phyloP scores from a whole-genome alignment of 305 asterid genomes.

The Stenogyne calaminthoides region DNA sequence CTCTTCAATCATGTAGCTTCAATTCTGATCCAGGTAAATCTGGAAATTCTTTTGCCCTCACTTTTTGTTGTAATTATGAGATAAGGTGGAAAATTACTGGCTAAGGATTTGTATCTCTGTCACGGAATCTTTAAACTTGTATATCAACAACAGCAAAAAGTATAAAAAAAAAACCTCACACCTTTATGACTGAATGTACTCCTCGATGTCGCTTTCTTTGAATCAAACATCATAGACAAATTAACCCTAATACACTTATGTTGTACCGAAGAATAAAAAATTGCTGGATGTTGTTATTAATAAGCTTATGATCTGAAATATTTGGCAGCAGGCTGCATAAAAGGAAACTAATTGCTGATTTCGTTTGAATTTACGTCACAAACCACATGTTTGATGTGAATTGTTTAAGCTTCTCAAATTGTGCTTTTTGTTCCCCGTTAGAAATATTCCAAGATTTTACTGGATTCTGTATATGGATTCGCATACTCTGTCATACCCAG shows the following conservation, averaged over 20 bases:
- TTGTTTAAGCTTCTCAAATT: constrained; percentile 1
- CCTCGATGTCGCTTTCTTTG: not conserved
- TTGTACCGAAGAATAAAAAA: not conserved
- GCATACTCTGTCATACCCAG: not conserved
- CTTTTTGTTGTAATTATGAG: too few relatives aligned
- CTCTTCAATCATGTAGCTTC: not conserved
- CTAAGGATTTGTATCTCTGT: not conserved
- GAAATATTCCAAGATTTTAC: not conserved
- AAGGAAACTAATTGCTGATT: constrained; percentile 5
- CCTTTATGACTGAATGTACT: constrained; percentile 1
- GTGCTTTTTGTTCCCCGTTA: not conserved
- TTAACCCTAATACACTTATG: not conserved
- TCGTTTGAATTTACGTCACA: constrained; percentile 5
- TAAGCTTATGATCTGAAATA: constrained; percentile 12
- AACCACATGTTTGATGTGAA: not conserved
- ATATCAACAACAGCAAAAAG: not conserved
- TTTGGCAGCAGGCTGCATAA: constrained; percentile 17
- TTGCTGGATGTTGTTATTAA: not conserved
- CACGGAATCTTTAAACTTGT: not conserved
- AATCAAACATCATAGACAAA: not conserved
- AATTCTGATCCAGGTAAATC: too few relatives aligned
- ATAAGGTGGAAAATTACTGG: too few relatives aligned
- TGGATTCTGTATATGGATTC: constrained; percentile 8
- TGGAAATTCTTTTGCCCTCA: too few relatives aligned
- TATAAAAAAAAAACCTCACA: not conserved